phyloP scores from a whole-genome alignment of 192 early-diverging fungal species.

The Dissophora globulifera region DNA sequence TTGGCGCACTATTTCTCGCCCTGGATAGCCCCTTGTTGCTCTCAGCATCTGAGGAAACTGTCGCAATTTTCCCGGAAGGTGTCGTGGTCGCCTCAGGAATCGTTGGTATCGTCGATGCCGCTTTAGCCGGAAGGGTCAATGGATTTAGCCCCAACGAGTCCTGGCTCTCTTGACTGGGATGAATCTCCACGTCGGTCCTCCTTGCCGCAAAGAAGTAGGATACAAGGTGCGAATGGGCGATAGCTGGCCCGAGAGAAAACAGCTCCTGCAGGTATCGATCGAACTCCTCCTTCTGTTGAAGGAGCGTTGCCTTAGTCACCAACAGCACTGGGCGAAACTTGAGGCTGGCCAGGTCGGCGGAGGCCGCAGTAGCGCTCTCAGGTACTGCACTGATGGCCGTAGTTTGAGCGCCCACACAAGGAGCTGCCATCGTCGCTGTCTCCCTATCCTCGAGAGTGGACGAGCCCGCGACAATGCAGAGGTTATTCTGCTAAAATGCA shows the following conservation, averaged over 20 bases:
- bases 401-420: neutral
- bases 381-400: neutral
- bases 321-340: constrained; percentile 38
- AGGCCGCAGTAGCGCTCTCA: neutral
- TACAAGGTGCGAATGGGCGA: constrained; percentile 44
- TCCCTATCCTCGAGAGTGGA: neutral
- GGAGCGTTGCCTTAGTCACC: constrained; percentile 35
- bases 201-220: constrained; percentile 51
- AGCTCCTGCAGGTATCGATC: constrained; percentile 48
- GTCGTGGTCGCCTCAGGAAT: neutral
- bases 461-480: neutral
- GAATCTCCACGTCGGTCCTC: constrained; percentile 50
- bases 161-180: constrained; percentile 42
- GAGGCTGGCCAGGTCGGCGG: constrained; percentile 15
- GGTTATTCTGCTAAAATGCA: constrained; percentile 3
- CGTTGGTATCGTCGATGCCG: neutral
- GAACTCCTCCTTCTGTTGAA: constrained; percentile 45
- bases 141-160: constrained; percentile 35
- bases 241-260: constrained; percentile 36
- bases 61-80: neutral
- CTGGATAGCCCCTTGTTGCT: neutral
- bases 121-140: neutral
- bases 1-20: neutral
- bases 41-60: neutral
- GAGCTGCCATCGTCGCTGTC: neutral